Evolutionary conservation across 108 stramenopile species (phyloP), one percentile per base, ranked within the genome.

Genomic region (Nitzschia palea): DNA sequence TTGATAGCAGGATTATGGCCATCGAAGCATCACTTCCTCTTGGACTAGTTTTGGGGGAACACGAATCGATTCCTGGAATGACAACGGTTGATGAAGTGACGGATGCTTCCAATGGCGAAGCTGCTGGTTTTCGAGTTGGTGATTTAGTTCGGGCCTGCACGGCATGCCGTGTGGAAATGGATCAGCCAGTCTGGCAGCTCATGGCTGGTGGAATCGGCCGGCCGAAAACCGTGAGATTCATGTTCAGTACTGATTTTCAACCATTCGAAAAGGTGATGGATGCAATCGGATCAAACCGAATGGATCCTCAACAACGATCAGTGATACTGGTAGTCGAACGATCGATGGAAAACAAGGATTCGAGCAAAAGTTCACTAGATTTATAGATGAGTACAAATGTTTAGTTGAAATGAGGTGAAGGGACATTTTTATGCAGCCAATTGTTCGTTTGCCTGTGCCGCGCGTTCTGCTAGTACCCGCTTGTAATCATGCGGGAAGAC

Each of bases 401-500:
- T 40, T 10, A 40, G 8, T 40, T 40, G 37, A 10, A 8, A 40
- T 40, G 14, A 10, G 10, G 37, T 14, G 37, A 14, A 40, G 14
- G 37, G 10, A 8, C 8, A 8, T 8, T 4, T 48, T 60, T 60
- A 60, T n/a, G 65, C 77, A 17, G 73, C 65, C 34, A 37, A 50
- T 29, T 36, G 29, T 27, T 73, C 71, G 14, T 71, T 83, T 26
- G 81, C 70, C 4, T 70, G 73, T 26, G 81, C 70, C 4, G 71
- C 73, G 15, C 80, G 65, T 67, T 96, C 93, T 75, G 74, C 68
- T 9, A 97, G 79, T 8, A 97, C 97, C 30, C 93, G 77, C 85
- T 97, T 97, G 91, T 91, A 98, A 70, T 98, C 97, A 51, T 91
- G 91, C 31, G 98, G 98, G 76, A 95, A 82, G 40, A 99, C 98